Evolutionary conservation across 2,329 filamentous ascomycete species (phyloP), one percentile per base, ranked within the genome.

Genomic region (Colletotrichum paranaense): DNA sequence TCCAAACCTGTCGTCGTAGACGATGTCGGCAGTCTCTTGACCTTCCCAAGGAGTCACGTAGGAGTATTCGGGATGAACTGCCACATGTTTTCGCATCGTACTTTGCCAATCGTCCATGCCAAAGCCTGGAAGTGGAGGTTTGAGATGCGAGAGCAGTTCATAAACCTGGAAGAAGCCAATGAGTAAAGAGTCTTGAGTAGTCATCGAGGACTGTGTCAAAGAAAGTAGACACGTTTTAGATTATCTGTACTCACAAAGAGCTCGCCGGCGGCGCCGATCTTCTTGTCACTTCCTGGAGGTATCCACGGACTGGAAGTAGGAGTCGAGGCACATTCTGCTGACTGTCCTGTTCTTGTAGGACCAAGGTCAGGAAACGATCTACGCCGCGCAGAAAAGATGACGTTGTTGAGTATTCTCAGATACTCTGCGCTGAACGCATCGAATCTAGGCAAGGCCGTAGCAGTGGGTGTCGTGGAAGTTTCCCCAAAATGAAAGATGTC

Each of bases 21-120:
- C 80, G 19, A 89, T 81, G 60, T 89, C 87, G 0, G 87, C 80
- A 0, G 84, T 88, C 74, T 89, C 86, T 0, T 46, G 26, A 0
- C 84, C 82, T 0, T 4, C 62, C 86, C 86, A 88, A 4, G 78
- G 64, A 0, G 55, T 16, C 76, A 89, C 80, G 42, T 82, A 78
- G 0, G 78, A 32, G 71, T 88, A 89, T 1, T 82, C 78, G 2
- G 80, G 78, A 69, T 88, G 84, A 0, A 76, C 71, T 0, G 68
- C 79, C 2, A 85, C 81, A 66, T 83, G 80, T 24, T 79, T 78
- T 11, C 87, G 80, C 19, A 89, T 86, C 0, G 76, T 86, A 73
- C 86, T 89, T 68, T 80, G 78, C 87, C 88, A 89, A 42, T 88
- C 87, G 0, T 76, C 68, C 2, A 74, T 64, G 1, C 68, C 74